phyloP scores from a whole-genome alignment of 2,329 filamentous ascomycete genomes.

The Scytalidium lignicola region DNA sequence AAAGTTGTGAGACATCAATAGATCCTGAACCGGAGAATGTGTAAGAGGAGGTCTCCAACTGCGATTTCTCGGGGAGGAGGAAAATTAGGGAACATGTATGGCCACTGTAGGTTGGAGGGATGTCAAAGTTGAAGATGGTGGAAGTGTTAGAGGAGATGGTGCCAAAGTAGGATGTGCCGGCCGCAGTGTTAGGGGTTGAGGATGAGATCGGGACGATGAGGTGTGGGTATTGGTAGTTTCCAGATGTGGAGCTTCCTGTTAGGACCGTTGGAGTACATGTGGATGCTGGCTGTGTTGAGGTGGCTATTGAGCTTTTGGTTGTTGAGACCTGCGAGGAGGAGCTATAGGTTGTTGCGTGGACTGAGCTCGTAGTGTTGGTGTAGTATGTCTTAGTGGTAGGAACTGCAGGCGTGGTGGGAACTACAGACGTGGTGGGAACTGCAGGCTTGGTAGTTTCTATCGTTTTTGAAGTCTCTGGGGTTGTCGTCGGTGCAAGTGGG shows the following conservation, averaged over 20 bases:
- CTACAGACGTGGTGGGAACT: background rate
- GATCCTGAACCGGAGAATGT: conserved; percentile 48
- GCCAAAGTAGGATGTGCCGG: conserved; percentile 51
- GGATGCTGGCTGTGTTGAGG: background rate
- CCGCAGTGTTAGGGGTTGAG: conserved; percentile 42
- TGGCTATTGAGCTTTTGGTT: background rate
- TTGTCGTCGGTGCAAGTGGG: background rate
- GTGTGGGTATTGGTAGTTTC: conserved; percentile 52
- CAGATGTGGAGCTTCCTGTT: conserved; percentile 32
- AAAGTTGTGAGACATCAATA: conserved; percentile 47
- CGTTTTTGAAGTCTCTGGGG: background rate
- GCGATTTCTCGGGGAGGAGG: conserved; percentile 51
- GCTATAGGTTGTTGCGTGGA: background rate
- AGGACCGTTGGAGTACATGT: conserved; percentile 10
- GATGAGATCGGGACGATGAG: conserved; percentile 58
- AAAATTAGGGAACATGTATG: conserved; percentile 61
- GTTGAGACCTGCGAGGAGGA: background rate
- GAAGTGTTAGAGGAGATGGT: conserved; percentile 47
- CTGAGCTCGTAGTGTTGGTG: too few species aligned
- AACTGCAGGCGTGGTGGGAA: background rate
- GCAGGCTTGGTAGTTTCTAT: too few species aligned
- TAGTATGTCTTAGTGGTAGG: background rate
- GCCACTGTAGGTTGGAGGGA: conserved; percentile 46
- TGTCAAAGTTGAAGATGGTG: conserved; percentile 66
- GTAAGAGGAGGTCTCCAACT: conserved; percentile 56